Evolutionary conservation across 352 stramenopile genomes (phyloP), one percentile per base, ranked within the genome.

Genomic region (Globisporangium recalcitrans): DNA sequence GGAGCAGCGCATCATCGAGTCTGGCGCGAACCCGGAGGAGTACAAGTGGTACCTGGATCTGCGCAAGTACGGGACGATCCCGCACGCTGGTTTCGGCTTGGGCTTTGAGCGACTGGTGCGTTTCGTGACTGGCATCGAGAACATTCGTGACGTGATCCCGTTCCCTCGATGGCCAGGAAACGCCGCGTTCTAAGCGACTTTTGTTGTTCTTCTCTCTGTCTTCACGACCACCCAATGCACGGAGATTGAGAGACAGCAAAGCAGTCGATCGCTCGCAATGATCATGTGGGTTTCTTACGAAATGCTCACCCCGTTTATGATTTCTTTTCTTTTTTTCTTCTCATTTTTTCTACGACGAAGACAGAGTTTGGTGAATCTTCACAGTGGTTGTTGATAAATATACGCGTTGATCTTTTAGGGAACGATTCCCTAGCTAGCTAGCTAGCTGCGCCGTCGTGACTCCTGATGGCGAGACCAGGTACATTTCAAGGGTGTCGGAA

Each of bases 1-100:
- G 19, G 73, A 96, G 65, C 40, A 73, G 38, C 76, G 79, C 26
- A 88, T 93, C 49, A 62, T 61, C 29, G 82, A 90, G 69, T 83
- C 76, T n/a, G 84, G 84, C 16, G 79, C 81, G 42, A 82, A 91
- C 74, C 79, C 80, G 36, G 81, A 90, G 52, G 84, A 93, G 29
- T 90, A 99, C 62, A 82, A 98, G 87, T 99, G 97, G 97, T 99
- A 99, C 73, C 81, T 99, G 38, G 97, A 99, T 70, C 78, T 99
- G 34, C 88, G 97, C 40, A 87, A 96, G 32, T 99, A 96, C 73
- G 97, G 97, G 40, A 97, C 93, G 7, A 96, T 99, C 31, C 97
- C 96, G 29, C 97, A 99, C 74, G 85, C 95, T 29, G 97, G 97
- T 55, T 99, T 98, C 76, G 97, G 97, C 2, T 84, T 99, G 47